phyloP scores from a whole-genome alignment of 2,329 filamentous ascomycete species.

The Fusarium fracticaudum region DNA sequence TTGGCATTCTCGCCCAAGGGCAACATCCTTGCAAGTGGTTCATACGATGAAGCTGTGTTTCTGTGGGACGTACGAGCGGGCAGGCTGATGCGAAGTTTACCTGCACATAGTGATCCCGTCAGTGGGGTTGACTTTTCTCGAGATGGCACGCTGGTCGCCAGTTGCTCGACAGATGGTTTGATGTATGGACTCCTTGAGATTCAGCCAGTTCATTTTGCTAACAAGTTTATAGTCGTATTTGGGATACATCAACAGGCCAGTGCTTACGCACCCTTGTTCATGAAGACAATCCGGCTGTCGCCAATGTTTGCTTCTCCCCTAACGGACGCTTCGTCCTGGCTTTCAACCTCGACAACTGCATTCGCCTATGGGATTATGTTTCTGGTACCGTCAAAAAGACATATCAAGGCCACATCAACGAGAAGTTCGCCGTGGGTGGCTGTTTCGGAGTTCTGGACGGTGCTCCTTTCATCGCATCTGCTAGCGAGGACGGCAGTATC shows the following conservation, averaged over 20 bases:
- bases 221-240: slow-evolving; percentile 72
- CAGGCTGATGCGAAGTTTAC: slow-evolving; percentile 86
- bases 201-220: slow-evolving; percentile 12
- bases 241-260: slow-evolving; percentile 95
- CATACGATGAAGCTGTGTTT: slow-evolving; percentile 96
- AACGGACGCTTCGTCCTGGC: slow-evolving; percentile 95
- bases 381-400: slow-evolving; percentile 93
- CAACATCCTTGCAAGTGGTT: slow-evolving; percentile 94
- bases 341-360: slow-evolving; percentile 88
- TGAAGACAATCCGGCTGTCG: slow-evolving; percentile 92
- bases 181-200: slow-evolving; percentile 64
- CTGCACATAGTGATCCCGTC: slow-evolving; percentile 95
- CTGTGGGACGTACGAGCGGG: slow-evolving; percentile 95
- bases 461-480: slow-evolving; percentile 75
- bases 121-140: slow-evolving; percentile 91
- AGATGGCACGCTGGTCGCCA: slow-evolving; percentile 91
- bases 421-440: slow-evolving; percentile 84
- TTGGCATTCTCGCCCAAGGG: slow-evolving; percentile 97
- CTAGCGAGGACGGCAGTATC: slow-evolving; percentile 87
- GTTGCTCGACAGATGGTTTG: slow-evolving; percentile 89
- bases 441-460: slow-evolving; percentile 73
- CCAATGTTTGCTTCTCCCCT: slow-evolving; percentile 89
- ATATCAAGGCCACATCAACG: slow-evolving; percentile 91
- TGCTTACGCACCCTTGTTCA: slow-evolving; percentile 94
- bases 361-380: slow-evolving; percentile 95